These are phyloP conservation scores for Beauveria brongniartii DNA, from an alignment of 2,329 filamentous ascomycete genomes.

Conservation along the genomic window DNA sequence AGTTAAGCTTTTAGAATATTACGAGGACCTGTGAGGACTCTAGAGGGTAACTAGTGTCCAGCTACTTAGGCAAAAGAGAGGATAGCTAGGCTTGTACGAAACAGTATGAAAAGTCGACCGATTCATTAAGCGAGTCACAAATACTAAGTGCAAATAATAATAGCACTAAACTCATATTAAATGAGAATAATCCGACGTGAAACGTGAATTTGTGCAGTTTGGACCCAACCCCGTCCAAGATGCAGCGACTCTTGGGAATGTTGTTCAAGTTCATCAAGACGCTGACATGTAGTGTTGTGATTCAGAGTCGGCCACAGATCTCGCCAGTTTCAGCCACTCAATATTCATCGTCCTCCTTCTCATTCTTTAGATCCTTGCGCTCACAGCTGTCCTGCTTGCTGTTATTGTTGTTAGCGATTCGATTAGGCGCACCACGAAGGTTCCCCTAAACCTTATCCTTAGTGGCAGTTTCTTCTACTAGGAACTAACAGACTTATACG, in stretches of 20 bases:
- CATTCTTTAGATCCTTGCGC: not conserved
- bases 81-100: conserved; percentile 12
- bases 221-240: too few relatives aligned
- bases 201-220: too few relatives aligned
- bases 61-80: conserved; percentile 8
- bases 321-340: not conserved
- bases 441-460: not conserved
- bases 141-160: too few relatives aligned
- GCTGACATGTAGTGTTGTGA: too few relatives aligned
- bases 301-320: too few relatives aligned
- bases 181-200: too few relatives aligned
- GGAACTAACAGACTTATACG: conserved; percentile 13
- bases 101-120: conserved; percentile 11
- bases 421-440: not conserved
- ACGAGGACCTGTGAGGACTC: not conserved
- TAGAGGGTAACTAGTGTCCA: not conserved
- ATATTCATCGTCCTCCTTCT: not conserved
- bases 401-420: not conserved
- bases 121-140: too few relatives aligned
- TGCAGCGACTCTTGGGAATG: too few relatives aligned
- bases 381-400: not conserved
- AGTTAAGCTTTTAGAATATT: conserved; percentile 7
- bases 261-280: too few relatives aligned
- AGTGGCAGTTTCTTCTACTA: not conserved
- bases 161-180: too few relatives aligned